Conservation (phyloP, 2,329 filamentous ascomycete genomes). For the Neophaeococcomyces mojaviensis region DNA sequence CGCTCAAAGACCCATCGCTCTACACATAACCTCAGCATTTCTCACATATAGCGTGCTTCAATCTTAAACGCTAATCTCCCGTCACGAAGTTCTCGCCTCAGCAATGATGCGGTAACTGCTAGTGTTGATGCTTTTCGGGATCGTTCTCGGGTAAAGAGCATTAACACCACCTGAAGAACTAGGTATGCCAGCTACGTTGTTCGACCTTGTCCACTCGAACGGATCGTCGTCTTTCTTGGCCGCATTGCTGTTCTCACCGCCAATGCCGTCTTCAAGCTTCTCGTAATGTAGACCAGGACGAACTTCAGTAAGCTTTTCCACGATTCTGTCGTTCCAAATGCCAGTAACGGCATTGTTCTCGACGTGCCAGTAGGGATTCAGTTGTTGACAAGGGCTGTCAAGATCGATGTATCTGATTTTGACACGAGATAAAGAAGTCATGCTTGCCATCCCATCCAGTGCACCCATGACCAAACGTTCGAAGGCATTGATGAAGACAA, state of each 20-base stretch:
- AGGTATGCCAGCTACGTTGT: not conserved
- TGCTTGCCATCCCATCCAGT: constrained; percentile 49
- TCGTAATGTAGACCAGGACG: constrained; percentile 54
- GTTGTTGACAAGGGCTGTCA: constrained; percentile 60
- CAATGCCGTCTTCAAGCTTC: constrained; percentile 58
- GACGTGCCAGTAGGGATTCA: constrained; percentile 67
- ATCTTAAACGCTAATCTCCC: not conserved
- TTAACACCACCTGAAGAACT: constrained; percentile 23
- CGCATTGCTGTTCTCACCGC: constrained; percentile 28
- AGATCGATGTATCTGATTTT: constrained; percentile 70
- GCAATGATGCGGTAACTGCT: constrained; percentile 34
- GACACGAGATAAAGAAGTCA: constrained; percentile 55
- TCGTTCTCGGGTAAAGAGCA: constrained; percentile 31
- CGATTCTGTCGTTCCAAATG: constrained; percentile 63
- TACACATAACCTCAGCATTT: too few species aligned
- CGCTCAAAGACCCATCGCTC: too few species aligned
- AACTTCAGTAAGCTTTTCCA: constrained; percentile 51
- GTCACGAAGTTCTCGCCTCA: constrained; percentile 24
- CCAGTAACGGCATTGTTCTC: constrained; percentile 56
- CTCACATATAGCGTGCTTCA: too few species aligned
- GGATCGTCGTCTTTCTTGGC: constrained; percentile 35
- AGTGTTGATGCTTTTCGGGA: constrained; percentile 34
- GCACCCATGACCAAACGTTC: constrained; percentile 60
- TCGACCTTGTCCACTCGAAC: constrained; percentile 44
- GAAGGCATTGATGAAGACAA: constrained; percentile 64